Percentiles rank a stretch among this genome's conserved stretches.
These are phyloP conservation scores for Calonectria pauciramosa DNA, from an alignment of 2,329 filamentous ascomycete species.

Conservation along the genomic window DNA sequence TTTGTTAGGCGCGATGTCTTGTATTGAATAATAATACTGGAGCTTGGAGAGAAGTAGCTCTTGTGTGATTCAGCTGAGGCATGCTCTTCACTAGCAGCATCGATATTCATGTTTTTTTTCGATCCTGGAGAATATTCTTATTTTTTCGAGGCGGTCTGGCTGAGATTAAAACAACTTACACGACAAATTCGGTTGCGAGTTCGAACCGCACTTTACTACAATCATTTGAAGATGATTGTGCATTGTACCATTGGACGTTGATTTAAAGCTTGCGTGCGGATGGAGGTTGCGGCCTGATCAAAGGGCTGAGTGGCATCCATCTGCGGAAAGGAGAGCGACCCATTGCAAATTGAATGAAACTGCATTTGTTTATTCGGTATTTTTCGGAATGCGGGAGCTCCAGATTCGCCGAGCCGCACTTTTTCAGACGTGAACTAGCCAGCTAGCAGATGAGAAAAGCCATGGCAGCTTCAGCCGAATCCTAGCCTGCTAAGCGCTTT, in stretches of 20 bases:
- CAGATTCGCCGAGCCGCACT: conserved; percentile 7
- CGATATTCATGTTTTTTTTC: neutral
- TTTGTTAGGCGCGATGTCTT: neutral
- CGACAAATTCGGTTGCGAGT: no score
- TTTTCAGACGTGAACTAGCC: neutral
- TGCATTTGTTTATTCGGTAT: neutral
- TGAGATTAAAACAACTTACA: no score
- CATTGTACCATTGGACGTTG: neutral
- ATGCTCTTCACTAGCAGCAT: neutral
- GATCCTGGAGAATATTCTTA: neutral
- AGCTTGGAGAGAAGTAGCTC: neutral
- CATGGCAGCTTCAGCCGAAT: neutral
- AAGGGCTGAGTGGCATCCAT: neutral
- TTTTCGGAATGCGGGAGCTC: neutral
- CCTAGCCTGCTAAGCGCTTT: neutral
- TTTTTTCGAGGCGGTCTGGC: no score
- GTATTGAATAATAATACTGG: neutral
- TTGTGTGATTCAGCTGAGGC: neutral
- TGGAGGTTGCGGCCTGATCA: no score
- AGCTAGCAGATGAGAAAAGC: neutral
- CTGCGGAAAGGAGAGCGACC: no score
- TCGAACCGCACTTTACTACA: neutral
- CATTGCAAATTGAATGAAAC: neutral
- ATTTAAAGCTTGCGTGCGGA: neutral
- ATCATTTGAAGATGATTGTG: neutral